These are phyloP conservation scores for Catenaria anguillulae DNA, from an alignment of 371 early-diverging fungal species.

Conservation along the genomic window DNA sequence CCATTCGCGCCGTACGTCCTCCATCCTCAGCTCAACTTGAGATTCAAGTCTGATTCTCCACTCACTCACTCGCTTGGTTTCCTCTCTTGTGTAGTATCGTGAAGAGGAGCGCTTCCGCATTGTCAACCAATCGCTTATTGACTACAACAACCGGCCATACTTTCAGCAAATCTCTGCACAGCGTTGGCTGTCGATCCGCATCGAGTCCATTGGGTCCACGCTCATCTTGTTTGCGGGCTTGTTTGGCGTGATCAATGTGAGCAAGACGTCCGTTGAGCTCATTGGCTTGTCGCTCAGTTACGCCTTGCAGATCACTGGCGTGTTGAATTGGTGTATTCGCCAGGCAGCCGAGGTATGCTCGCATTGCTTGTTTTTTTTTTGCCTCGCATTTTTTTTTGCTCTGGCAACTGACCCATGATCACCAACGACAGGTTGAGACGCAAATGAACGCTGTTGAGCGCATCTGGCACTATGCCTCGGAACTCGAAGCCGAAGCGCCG, in stretches of 20 bases:
- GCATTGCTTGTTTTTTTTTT: no score
- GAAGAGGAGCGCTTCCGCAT: neutral
- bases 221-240: conserved; percentile 56
- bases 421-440: no score
- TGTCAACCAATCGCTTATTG: neutral
- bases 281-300: conserved; percentile 80
- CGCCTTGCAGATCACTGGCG: conserved; percentile 66
- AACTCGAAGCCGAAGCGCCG: conserved; percentile 58
- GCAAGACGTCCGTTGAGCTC: conserved; percentile 29
- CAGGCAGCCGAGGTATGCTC: conserved; percentile 17
- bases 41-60: no score
- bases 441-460: conserved; percentile 75
- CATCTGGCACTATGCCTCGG: conserved; percentile 59
- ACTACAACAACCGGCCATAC: neutral
- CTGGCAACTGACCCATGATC: conserved; percentile 17
- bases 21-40: no score
- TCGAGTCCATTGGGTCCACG: conserved; percentile 54
- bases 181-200: conserved; percentile 75
- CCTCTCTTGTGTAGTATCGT: no score
- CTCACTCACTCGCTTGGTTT: no score
- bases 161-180: neutral
- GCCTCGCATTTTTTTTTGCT: no score
- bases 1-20: conserved; percentile 6
- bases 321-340: conserved; percentile 74
- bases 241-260: conserved; percentile 12